Base-by-base conservation (phyloP, 2,329 filamentous ascomycete species). In the Thermothelomyces thermophilus region DNA sequence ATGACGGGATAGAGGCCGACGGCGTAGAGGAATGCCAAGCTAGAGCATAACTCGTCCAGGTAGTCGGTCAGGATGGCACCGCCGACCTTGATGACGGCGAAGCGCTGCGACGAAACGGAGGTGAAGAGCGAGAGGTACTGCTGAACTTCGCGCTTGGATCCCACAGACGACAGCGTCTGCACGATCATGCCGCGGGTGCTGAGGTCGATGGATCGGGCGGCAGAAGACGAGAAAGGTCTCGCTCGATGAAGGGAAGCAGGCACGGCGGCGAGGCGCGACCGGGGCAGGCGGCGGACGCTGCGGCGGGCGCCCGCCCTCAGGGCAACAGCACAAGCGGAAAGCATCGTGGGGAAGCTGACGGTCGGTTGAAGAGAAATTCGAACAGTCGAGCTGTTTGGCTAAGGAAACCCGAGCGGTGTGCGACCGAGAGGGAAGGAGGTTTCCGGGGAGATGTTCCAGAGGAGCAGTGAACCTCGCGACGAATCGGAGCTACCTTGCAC, bases 101-200 rank as follows among this genome's bases (percentile, higher is more conserved):
- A 98, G 66, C 95, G 90, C 73, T 97, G 90, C 31, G 90, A 95
- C 39, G 90, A 93, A 55, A 96, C 90, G 30, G 90, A 95, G 60
- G 86, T 93, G 76, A 98, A 98, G 68, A 97, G 90, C 59, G 90
- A 93, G 52, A 97, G 83, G 70, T 97, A 97, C 70, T 97, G 91
- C 74, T 96, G 88, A 56, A 94, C 89, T 73, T 98, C 91, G 54
- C 91, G 79, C 79, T 94, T 95, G 56, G 90, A 95, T 55, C 90
- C 91, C 67, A 97, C 94, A 71, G 91, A 95, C 73, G 89, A 95
- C 60, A 97, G 78, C 53, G 95, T 80, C 72, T 91, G 88, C 63
- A 94, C 85, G 56, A 95, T 89, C 48, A 89, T 90, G 41, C 84
- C 84, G 52, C 87, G 80, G 39, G 86, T 89, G 50, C 78, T 82